Evolutionary conservation across 2,329 filamentous ascomycete species (phyloP).

Genomic region (Aschersonia sp.): DNA sequence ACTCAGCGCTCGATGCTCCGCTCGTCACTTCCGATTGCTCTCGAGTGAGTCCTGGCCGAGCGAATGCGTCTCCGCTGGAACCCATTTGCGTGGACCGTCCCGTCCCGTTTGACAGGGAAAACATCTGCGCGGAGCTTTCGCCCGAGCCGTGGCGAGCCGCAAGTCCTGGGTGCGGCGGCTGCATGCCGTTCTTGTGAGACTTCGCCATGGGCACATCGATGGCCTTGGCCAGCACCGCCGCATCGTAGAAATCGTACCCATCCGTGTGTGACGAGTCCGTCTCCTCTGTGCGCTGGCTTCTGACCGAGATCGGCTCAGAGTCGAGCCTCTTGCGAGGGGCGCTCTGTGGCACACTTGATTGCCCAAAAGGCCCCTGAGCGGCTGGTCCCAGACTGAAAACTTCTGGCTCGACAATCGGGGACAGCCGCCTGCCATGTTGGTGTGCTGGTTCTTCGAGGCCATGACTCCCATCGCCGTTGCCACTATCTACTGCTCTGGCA

Average conservation of each 20-base stretch:
- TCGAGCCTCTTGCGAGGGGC: slow-evolving; percentile 29
- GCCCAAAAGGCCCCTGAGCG: slow-evolving; percentile 17
- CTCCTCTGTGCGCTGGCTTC: slow-evolving; percentile 32
- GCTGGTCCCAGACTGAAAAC: slow-evolving; percentile 36
- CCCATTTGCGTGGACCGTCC: slow-evolving; percentile 8
- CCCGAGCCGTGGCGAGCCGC: slow-evolving; percentile 37
- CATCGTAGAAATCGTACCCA: slow-evolving; percentile 52
- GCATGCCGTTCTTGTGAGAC: slow-evolving; percentile 21
- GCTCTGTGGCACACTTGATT: slow-evolving; percentile 9
- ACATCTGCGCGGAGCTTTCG: slow-evolving; percentile 43
- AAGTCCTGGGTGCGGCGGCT: slow-evolving; percentile 12
- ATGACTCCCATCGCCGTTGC: slow-evolving; percentile 5
- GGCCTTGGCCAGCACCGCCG: slow-evolving; percentile 35
- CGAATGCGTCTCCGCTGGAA: slow-evolving; percentile 8
- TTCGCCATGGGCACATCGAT: slow-evolving; percentile 35
- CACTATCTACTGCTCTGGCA: slow-evolving; percentile 33
- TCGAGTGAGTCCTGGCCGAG: slow-evolving; percentile 14
- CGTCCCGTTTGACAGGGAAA: slow-evolving; percentile 39
- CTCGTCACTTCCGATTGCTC: slow-evolving; percentile 14
- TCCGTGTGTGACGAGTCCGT: slow-evolving; percentile 39
- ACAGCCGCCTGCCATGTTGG: slow-evolving; percentile 23
- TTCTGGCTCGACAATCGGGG: slow-evolving; percentile 34
- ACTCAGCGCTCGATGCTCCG: slow-evolving; percentile 21
- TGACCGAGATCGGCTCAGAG: slow-evolving; percentile 34
- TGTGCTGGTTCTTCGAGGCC: slow-evolving; percentile 12